Evolutionary conservation across 768 basidiomycete genomes (phyloP).

Genomic region (Lactarius akahatsu): DNA sequence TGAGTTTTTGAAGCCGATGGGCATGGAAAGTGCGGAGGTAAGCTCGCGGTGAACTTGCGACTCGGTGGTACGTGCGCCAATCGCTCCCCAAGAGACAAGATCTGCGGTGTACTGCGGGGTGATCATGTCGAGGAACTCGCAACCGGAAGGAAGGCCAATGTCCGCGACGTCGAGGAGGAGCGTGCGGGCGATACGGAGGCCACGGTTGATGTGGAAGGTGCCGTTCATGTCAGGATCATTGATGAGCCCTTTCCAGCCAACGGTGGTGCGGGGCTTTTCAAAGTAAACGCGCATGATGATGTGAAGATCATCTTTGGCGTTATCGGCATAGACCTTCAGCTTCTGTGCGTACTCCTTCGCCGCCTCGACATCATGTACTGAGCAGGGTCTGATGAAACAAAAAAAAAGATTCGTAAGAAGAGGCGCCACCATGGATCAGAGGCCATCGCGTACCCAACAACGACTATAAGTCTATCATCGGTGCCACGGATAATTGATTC

Average conservation of each 20-base stretch:
- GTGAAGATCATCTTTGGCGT: constrained; percentile 78
- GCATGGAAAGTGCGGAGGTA: constrained; percentile 85
- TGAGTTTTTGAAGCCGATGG: constrained; percentile 98
- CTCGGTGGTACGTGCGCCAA: constrained; percentile 91
- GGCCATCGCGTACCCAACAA: constrained; percentile 66
- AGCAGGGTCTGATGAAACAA: constrained; percentile 70
- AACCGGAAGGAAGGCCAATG: constrained; percentile 90
- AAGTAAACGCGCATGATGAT: constrained; percentile 99
- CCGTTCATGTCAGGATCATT: constrained; percentile 96
- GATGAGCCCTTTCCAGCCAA: constrained; percentile 99
- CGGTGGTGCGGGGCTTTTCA: constrained; percentile 93
- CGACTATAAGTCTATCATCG: constrained; percentile 90
- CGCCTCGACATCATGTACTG: constrained; percentile 85
- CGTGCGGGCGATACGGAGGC: constrained; percentile 82
- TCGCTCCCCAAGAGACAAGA: constrained; percentile 92
- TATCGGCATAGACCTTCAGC: constrained; percentile 76
- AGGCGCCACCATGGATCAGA: constrained; percentile 1
- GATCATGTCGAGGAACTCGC: constrained; percentile 88
- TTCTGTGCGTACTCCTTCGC: constrained; percentile 85
- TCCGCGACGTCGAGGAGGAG: constrained; percentile 87
- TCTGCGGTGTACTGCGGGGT: constrained; percentile 91
- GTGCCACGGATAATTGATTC: constrained; percentile 83
- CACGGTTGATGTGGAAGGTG: constrained; percentile 94
- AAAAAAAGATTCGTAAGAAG: neutral
- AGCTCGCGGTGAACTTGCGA: constrained; percentile 92